Conservation (phyloP, 2,329 filamentous ascomycete species). For the Trichoderma endophyticum region DNA sequence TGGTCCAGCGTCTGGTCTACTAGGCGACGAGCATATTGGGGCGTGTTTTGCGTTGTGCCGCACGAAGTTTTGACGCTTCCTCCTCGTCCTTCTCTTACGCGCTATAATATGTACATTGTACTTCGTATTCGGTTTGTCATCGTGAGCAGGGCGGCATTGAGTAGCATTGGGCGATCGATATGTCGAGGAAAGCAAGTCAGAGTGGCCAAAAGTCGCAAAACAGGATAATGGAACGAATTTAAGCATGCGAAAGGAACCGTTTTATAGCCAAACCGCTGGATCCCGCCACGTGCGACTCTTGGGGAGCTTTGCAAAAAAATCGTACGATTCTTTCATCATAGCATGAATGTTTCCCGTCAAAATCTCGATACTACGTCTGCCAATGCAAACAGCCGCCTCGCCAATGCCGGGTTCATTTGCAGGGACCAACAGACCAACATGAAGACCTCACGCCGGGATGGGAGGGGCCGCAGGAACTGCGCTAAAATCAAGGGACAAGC, state of each 20-base stretch:
- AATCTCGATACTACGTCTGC: slow-evolving; percentile 1
- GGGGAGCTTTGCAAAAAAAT: slow-evolving; percentile 1
- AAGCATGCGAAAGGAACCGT: background rate
- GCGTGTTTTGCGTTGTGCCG: slow-evolving; percentile 1
- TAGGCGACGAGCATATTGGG: background rate
- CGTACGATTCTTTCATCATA: slow-evolving; percentile 19
- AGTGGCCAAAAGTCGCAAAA: background rate
- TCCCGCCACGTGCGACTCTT: slow-evolving; percentile 1
- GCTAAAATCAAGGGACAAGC: background rate
- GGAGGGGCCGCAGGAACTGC: background rate
- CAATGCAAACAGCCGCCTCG: slow-evolving; percentile 1
- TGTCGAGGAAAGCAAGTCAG: background rate
- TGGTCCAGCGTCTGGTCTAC: background rate
- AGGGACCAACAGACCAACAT: background rate
- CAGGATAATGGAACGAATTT: background rate
- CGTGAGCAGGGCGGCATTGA: background rate
- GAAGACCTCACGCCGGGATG: background rate
- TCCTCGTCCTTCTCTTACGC: background rate
- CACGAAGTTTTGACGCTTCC: background rate
- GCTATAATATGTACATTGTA: background rate
- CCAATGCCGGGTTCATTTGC: background rate
- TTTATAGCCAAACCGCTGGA: slow-evolving; percentile 11
- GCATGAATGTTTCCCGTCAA: slow-evolving; percentile 11
- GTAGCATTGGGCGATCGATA: background rate
- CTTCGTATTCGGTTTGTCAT: background rate